Evolutionary conservation across 2,329 filamentous ascomycete species (phyloP), one percentile per base, ranked within the genome.

Genomic region (Orbilia javanica): DNA sequence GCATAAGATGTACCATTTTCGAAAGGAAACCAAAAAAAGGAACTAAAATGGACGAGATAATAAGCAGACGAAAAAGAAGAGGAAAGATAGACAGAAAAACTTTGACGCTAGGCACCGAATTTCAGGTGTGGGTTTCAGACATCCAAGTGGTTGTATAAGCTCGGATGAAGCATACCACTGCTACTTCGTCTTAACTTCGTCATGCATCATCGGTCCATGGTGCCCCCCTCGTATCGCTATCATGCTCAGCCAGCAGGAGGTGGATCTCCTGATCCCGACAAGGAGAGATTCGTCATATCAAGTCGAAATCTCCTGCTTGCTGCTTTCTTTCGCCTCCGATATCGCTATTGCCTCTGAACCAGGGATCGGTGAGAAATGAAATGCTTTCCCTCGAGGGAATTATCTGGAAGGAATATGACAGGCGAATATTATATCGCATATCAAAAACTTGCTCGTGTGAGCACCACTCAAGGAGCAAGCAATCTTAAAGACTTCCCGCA

Each of bases 61-160:
- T 44, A 50, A 53, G 27, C 46, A 50, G 55, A 60, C 36, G 20
- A 20, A n/a, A 10, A 42, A 39, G 15, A 13, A 53, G 50, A 31
- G 25, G 15, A 15, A 34, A 7, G 13, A n/a, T n/a, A n/a, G n/a
- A n/a, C n/a, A 18, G 4, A 13, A 57, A 60, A 60, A 60, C 55
- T 42, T 42, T 60, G 55, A 60, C 20, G n/a, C 55, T 60, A 60
- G 55, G 55, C 55, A 60, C 55, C 55, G 34, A 60, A 60, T 60
- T 60, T 42, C 55, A 60, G 55, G 42, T 60, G 55, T 60, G 34
- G 55, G 55, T 60, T 60, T 60, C 55, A 60, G 31, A 60, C 20
- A 36, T 36, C 39, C 15, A 13, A 57, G 18, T 57, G 29, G 34
- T 42, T 25, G 34, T 60, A 42, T 60, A 60, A 60, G 34, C 55